Percentiles rank a stretch among this genome's conserved stretches.
These are phyloP conservation scores for Pyrenula massariospora DNA, from an alignment of 495 filamentous ascomycete species.

Conservation along the genomic window DNA sequence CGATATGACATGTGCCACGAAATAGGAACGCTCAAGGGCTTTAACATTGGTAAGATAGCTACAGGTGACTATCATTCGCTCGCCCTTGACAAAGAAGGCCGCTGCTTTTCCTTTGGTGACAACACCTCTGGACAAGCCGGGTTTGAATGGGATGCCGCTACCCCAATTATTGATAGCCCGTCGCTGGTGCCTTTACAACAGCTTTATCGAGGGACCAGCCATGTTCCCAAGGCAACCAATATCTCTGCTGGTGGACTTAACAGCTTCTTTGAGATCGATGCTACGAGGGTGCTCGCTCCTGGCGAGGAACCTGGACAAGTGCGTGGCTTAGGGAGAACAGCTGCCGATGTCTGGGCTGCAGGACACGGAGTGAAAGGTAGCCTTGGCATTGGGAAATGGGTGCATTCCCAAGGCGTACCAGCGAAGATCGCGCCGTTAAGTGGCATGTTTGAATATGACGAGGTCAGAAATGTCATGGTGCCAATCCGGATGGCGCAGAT, in stretches of 20 bases:
- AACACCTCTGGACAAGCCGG: slow-evolving; percentile 83
- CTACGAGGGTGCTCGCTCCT: slow-evolving; percentile 39
- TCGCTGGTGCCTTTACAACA: slow-evolving; percentile 51
- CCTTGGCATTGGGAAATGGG: slow-evolving; percentile 82
- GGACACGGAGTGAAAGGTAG: slow-evolving; percentile 75
- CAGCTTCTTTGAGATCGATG: slow-evolving; percentile 79
- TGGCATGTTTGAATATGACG: slow-evolving; percentile 75
- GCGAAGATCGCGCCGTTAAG: slow-evolving; percentile 77
- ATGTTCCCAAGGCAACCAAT: slow-evolving; percentile 48
- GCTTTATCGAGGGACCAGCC: slow-evolving; percentile 54
- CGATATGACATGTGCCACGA: slow-evolving; percentile 74
- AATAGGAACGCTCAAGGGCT: slow-evolving; percentile 49
- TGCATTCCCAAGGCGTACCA: slow-evolving; percentile 67
- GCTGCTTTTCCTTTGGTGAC: slow-evolving; percentile 81
- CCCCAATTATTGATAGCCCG: slow-evolving; percentile 55
- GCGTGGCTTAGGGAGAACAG: slow-evolving; percentile 38
- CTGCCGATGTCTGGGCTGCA: slow-evolving; percentile 73
- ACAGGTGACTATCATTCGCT: slow-evolving; percentile 82
- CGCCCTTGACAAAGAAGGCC: slow-evolving; percentile 58
- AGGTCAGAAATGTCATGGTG: slow-evolving; percentile 45
- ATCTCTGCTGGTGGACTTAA: slow-evolving; percentile 78
- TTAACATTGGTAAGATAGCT: slow-evolving; percentile 59
- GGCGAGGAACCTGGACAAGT: slow-evolving; percentile 26
- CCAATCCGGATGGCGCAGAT: slow-evolving; percentile 69
- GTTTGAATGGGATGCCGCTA: slow-evolving; percentile 49